Evolutionary conservation across 257 asterid genomes (phyloP).

Genomic region (Solanum ossicruentum): DNA sequence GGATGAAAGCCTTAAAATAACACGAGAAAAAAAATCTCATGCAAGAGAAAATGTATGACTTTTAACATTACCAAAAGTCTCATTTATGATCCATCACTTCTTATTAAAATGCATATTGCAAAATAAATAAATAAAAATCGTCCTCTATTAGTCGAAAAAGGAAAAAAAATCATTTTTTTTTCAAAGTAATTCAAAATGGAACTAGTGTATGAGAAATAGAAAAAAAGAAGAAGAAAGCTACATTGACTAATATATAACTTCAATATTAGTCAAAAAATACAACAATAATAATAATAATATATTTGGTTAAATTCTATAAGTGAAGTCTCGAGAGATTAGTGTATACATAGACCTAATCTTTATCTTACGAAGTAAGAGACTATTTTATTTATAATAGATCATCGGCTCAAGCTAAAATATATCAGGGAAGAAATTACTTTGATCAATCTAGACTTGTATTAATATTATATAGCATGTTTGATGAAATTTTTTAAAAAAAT

Average conservation of each 20-base stretch:
- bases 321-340: accelerated
- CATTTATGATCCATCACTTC: neutral
- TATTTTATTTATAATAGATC: accelerated
- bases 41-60: too few species aligned
- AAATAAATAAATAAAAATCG: too few species aligned
- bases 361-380: neutral
- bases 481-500: accelerated
- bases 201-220: neutral
- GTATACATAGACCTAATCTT: accelerated
- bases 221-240: neutral
- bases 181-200: neutral
- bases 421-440: neutral
- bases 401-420: accelerated
- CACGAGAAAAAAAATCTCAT: too few species aligned
- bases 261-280: too few species aligned
- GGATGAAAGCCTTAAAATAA: too few species aligned
- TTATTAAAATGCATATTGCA: neutral
- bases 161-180: neutral
- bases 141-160: neutral
- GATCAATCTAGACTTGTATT: neutral
- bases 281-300: too few species aligned
- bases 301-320: neutral
- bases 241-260: neutral
- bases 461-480: neutral
- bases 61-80: too few species aligned